These are phyloP conservation scores for Saksenaea oblongispora DNA, from an alignment of 371 early-diverging fungal species.

Conservation along the genomic window DNA sequence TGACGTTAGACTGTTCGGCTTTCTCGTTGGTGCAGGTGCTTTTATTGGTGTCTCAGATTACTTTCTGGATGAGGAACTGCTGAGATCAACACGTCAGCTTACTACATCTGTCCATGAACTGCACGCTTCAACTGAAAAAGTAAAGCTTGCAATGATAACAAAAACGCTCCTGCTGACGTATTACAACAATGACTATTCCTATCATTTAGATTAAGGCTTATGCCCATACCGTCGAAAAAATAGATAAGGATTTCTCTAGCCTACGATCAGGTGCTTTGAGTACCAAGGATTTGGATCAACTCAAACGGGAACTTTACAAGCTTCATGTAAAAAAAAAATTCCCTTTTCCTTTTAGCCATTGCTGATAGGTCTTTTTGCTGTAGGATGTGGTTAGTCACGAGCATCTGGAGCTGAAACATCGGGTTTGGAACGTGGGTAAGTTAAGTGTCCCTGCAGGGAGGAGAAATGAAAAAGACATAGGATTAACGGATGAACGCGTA, in stretches of 20 bases:
- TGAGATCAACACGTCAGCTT: conserved; percentile 21
- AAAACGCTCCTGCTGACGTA: not conserved
- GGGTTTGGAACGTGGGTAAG: conserved; percentile 16
- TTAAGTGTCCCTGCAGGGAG: not conserved
- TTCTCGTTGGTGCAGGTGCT: conserved; percentile 13
- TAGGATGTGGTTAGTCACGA: conserved; percentile 18
- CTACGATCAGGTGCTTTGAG: conserved; percentile 7
- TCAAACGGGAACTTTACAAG: conserved; percentile 16
- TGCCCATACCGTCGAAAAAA: conserved; percentile 17
- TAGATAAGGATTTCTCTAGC: conserved; percentile 15
- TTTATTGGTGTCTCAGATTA: conserved; percentile 18
- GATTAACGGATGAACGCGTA: not conserved
- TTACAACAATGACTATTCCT: too few relatives aligned
- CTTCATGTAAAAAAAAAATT: conserved; percentile 15
- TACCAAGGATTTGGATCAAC: conserved; percentile 12
- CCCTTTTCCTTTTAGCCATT: too few relatives aligned
- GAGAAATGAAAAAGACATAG: not conserved
- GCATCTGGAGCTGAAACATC: conserved; percentile 16
- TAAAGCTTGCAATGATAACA: not conserved
- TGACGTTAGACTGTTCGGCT: conserved; percentile 15
- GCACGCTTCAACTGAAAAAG: conserved; percentile 17
- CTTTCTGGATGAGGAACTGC: conserved; percentile 18
- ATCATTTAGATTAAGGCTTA: conserved; percentile 14
- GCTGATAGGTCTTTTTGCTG: not conserved
- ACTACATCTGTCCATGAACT: conserved; percentile 20